A percentile compares a stretch with the other conserved stretches of the same genome.
phyloP scores from a whole-genome alignment of 208 protist species.

The Herpetomonas samuelpessoai region DNA sequence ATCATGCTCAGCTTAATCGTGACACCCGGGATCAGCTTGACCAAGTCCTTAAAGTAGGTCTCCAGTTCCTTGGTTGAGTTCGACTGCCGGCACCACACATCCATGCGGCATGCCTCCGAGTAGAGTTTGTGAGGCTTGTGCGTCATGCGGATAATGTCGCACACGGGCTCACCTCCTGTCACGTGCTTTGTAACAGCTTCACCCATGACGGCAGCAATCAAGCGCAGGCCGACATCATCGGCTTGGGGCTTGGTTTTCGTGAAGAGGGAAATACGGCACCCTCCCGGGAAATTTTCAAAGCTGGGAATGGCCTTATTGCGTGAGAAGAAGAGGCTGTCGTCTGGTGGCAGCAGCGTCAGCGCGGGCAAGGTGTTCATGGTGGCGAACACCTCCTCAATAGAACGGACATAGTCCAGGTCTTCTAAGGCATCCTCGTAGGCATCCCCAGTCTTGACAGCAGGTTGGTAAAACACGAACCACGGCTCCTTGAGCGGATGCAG shows the following conservation, averaged over 20 bases:
- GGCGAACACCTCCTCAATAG: constrained; percentile 67
- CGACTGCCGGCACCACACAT: constrained; percentile 62
- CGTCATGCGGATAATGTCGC: constrained; percentile 73
- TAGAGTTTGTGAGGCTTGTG: constrained; percentile 63
- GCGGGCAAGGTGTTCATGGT: constrained; percentile 75
- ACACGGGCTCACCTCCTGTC: constrained; percentile 34
- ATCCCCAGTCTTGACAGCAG: constrained; percentile 38
- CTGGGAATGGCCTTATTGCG: constrained; percentile 67
- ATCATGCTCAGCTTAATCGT: constrained; percentile 18
- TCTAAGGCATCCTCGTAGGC: constrained; percentile 43
- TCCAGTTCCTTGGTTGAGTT: constrained; percentile 27
- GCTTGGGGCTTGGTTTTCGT: constrained; percentile 66
- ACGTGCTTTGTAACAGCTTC: constrained; percentile 55
- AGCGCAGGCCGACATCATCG: constrained; percentile 37
- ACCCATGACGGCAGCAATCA: constrained; percentile 71
- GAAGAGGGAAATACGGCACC: constrained; percentile 64
- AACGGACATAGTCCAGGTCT: constrained; percentile 71
- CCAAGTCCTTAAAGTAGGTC: constrained; percentile 49
- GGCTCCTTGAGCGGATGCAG: constrained; percentile 74
- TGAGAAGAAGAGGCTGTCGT: constrained; percentile 75
- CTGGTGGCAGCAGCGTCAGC: constrained; percentile 48
- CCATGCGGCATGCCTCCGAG: constrained; percentile 56
- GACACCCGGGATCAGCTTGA: constrained; percentile 51
- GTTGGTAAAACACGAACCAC: constrained; percentile 83
- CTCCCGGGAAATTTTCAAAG: constrained; percentile 79